Evolutionary conservation across 208 protist species (phyloP).

Genomic region (Porcisia deanei): DNA sequence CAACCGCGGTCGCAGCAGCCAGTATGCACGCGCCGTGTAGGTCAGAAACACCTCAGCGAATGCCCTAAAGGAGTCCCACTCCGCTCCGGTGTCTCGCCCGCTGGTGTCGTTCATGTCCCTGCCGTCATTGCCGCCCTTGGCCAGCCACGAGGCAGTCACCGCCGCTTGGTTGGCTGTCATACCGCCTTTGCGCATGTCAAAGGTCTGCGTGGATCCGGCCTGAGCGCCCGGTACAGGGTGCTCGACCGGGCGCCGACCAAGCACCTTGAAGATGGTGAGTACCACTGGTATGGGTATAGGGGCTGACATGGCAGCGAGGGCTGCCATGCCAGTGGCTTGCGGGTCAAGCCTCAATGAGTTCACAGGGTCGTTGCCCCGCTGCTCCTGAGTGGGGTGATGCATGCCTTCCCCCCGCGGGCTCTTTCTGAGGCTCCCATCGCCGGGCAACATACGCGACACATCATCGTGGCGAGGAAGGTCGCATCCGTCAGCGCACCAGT

Average conservation of each 20-base stretch:
- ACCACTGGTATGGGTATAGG: conserved; percentile 22
- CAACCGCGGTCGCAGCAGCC: conserved; percentile 65
- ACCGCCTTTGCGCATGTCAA: background rate
- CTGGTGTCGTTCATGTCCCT: background rate
- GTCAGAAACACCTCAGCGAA: conserved; percentile 58
- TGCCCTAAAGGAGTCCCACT: conserved; percentile 14
- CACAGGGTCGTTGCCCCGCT: background rate
- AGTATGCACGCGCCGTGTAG: conserved; percentile 62
- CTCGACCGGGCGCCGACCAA: conserved; percentile 4
- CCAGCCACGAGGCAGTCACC: conserved; percentile 12
- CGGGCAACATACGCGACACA: conserved; percentile 8
- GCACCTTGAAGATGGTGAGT: conserved; percentile 21
- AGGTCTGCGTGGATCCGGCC: background rate
- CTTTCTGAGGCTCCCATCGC: background rate
- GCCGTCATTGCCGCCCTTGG: conserved; percentile 1
- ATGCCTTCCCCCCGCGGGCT: background rate
- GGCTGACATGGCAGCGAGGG: conserved; percentile 25
- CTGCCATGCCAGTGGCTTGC: conserved; percentile 18
- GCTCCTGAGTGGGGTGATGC: background rate
- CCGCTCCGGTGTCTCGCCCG: background rate
- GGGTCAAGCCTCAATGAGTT: conserved; percentile 8
- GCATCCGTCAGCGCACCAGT: conserved; percentile 11
- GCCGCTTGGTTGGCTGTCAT: background rate
- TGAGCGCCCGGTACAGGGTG: background rate
- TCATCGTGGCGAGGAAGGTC: conserved; percentile 37